Base-by-base conservation (phyloP, 1,139 yeast genomes). In the Sugiyamaella castrensis region DNA sequence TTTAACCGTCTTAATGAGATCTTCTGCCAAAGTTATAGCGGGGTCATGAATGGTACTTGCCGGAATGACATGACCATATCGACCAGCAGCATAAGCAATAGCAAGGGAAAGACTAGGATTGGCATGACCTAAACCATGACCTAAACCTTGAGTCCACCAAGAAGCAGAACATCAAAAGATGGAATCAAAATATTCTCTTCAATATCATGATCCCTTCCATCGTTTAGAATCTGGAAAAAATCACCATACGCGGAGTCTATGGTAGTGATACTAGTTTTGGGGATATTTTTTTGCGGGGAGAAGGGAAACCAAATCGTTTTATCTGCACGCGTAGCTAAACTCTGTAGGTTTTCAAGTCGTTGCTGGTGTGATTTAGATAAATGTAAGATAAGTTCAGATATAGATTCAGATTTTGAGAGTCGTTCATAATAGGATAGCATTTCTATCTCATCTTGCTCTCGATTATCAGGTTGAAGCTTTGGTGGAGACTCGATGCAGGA, bases 141-240 rank as follows among this genome's bases (percentile, higher is more conserved):
- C 65, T 8, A 62, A 53, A 1, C 65, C 64, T 40, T 62, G 65
- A 10, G 65, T 62, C 66, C 66, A 62, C 66, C 66, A 62, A 2
- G 64, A 60, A 8, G 64, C 65, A n/a, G 63, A 58, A 8, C 65
- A 40, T 62, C 66, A 46, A 62, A 57, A 3, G 58, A 52, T 2
- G 61, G 55, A 8, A 42, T 40, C 13, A 45, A 12, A 11, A 32
- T 35, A 4, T 28, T 42, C 11, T 32, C 24, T 8, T 33, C 41
- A 8, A 24, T 29, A 3, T 26, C 31, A 8, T 10, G 30, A 10
- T 32, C 43, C 5, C 24, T 19, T 19, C 24, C 24, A 4, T 31
- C 26, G 26, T 26, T 38, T 10, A 50, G 36, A 1, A 54, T 46
- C 27, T 59, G 60, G 30, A 58, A 61, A 38, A 46, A 54, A 50